Evolutionary conservation across 148 eudicot species (phyloP), one percentile per base, ranked within the genome.

Genomic region (Suaeda aralocaspica): DNA sequence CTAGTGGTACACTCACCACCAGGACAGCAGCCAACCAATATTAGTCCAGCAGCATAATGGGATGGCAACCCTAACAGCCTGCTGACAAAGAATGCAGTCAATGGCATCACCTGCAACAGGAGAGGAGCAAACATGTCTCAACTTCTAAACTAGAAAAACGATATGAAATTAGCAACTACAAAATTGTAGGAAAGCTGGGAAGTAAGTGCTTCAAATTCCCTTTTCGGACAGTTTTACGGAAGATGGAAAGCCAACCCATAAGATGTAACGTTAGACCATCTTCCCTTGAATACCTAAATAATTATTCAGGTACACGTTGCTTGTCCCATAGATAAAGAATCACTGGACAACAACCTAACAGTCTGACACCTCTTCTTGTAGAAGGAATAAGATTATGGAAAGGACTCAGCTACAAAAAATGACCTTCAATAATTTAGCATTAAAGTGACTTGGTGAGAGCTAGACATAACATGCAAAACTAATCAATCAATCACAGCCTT

Each of bases 21-120:
- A 22, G 97, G 97, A 65, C 97, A 88, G 81, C 97, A 91, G 75
- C 83, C 89, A 64, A 91, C 97, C 75, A 91, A 78, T 77, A 91
- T 88, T 58, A 88, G 72, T 64, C 97, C 94, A 56, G 94, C 97
- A 42, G 97, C 97, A 81, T 80, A 91, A 73, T 91, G 70, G 22
- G 94, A 82, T 41, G 97, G 97, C 80, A 91, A 70, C 46, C 74
- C 68, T 59, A 91, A 72, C 68, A 88, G 81, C 86, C 81, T 88
- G 88, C 94, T 89, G 68, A 91, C 67, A 67, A 86, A 79, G 67
- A 73, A 91, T 48, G 80, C 97, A 28, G 94, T 86, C 72, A 91
- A 72, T 21, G 97, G 97, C 94, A 91, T 91, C 63, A 91, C 85
- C 97, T 88, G 86, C 80, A 68, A 71, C 59, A 55, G 25, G 18